Conservation (phyloP, 164 flowering plant genomes). For the Sedum album region DNA sequence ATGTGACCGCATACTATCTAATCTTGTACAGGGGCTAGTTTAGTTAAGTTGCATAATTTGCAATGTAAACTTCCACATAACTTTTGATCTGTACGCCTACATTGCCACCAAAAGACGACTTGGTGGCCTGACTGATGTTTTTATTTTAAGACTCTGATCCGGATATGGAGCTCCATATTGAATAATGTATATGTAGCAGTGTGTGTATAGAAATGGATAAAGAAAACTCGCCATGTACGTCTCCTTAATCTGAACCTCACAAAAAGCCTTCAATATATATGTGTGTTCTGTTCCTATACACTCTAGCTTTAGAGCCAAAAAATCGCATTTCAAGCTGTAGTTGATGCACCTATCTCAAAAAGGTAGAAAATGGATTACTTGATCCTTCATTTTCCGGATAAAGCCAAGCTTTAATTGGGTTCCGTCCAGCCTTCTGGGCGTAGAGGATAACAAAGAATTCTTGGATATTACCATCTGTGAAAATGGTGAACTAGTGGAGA, state of each 20-base stretch:
- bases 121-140: too few relatives aligned
- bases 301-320: background rate
- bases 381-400: background rate
- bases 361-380: background rate
- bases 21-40: too few relatives aligned
- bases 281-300: background rate
- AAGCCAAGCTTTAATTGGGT: background rate
- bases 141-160: too few relatives aligned
- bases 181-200: too few relatives aligned
- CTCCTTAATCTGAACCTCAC: background rate
- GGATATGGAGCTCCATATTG: too few relatives aligned
- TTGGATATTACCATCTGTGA: background rate
- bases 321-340: background rate
- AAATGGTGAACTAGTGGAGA: background rate
- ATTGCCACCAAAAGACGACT: too few relatives aligned
- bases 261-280: background rate
- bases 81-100: too few relatives aligned
- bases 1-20: too few relatives aligned
- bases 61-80: too few relatives aligned
- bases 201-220: too few relatives aligned
- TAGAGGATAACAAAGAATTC: background rate
- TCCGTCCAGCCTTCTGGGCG: background rate
- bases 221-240: background rate
- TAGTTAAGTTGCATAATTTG: too few relatives aligned
- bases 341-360: background rate